phyloP scores from a whole-genome alignment of 2,329 filamentous ascomycete genomes.

The Aureobasidium lini region DNA sequence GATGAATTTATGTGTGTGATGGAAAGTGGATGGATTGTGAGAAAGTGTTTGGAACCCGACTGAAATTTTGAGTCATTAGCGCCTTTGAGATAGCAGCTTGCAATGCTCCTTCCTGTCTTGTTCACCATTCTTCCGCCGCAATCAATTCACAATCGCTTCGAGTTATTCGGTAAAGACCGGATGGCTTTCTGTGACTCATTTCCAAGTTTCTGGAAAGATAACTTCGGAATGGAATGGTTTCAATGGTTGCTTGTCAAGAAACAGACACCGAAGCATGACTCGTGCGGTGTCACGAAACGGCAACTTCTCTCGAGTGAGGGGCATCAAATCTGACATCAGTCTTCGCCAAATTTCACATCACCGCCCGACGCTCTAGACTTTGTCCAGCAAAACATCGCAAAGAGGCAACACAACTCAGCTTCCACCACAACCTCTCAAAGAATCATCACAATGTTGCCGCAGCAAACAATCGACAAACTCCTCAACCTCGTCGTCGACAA shows the following conservation, averaged over 20 bases:
- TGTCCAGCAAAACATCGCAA: background rate
- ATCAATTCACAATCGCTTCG: background rate
- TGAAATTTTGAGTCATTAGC: constrained; percentile 9
- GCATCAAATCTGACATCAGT: constrained; percentile 5
- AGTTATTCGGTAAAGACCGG: too few relatives aligned
- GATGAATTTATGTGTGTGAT: background rate
- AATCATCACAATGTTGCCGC: background rate
- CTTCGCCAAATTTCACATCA: background rate
- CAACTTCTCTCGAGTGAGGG: background rate
- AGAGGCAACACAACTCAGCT: background rate
- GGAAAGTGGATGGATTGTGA: background rate
- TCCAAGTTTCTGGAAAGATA: too few relatives aligned
- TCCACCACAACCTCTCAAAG: background rate
- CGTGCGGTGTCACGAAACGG: background rate
- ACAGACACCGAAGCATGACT: constrained; percentile 10
- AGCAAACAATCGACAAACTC: constrained; percentile 38
- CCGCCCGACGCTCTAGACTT: background rate
- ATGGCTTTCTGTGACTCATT: too few relatives aligned
- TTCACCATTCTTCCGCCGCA: background rate
- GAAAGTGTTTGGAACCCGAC: background rate
- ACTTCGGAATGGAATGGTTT: background rate
- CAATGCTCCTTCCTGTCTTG: background rate
- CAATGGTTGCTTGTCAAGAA: background rate
- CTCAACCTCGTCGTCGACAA: constrained; percentile 68
- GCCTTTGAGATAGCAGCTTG: background rate